Base-by-base conservation (phyloP, 495 filamentous ascomycete genomes). In the Platismatia glauca region DNA sequence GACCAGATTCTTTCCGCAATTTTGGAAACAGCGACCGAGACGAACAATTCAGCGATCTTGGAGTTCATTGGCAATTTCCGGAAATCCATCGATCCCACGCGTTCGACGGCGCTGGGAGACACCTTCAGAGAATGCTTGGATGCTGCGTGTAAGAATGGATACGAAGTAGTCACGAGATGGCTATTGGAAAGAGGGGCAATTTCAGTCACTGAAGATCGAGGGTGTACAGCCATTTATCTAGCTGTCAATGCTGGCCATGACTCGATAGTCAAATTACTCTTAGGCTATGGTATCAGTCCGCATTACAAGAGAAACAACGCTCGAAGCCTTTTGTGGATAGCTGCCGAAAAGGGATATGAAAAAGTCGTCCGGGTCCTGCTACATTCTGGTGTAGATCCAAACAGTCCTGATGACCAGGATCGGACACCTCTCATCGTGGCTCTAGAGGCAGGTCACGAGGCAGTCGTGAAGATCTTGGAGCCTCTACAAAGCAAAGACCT, bases 241-340 rank as follows among this genome's bases (percentile, higher is more conserved):
- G 50, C 50, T 29, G 50, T 55, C 50, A 55, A 31, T 55, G 50
- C 50, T 55, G 50, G 50, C 18, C 50, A 55, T 55, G 24, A 55
- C 50, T 55, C 50, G 50, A 22, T 55, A 22, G 50, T 55, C 50
- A 55, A 55, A 22, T 22, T 55, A 22, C 50, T 55, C n/a, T 55
- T 55, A 22, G 24, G 29, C 50, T 55, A 4, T 27, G 50, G 50
- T 55, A 55, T 55, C 50, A 55, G 22, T 55, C 50, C 50, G 18
- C n/a, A 55, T 55, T 31, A 55, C 50, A 55, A 55, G 50, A 55
- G 9, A 31, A 13, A 55, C 24, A 27, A 55, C 18, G 50, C 50
- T 55, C 50, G 50, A 55, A 55, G 50, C 50, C 50, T 55, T 55
- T 29, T 55, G 50, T 55, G 50, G 50, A 55, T 55, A 55, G 50